Percentiles rank a stretch among this genome's conserved stretches.
Evolutionary conservation across 768 basidiomycete species (phyloP).

Genomic region (Trichaptum fuscoviolaceum): DNA sequence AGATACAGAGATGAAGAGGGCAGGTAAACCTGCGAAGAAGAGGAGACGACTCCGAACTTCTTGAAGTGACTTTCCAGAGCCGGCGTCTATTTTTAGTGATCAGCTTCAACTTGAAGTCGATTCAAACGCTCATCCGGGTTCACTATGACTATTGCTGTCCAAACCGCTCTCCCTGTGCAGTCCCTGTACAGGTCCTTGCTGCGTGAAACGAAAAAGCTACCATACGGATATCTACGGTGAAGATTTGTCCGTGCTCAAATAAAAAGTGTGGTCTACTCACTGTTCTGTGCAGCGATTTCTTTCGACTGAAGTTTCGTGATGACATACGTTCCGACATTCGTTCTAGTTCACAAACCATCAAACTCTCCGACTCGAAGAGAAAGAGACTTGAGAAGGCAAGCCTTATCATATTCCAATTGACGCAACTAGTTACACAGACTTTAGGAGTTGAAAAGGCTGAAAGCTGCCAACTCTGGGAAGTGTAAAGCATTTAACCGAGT

Average conservation of each 20-base stretch:
- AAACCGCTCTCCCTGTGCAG: slow-evolving; percentile 11
- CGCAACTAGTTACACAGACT: slow-evolving; percentile 5
- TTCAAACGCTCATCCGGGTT: neutral
- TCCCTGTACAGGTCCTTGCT: slow-evolving; percentile 36
- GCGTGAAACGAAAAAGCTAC: slow-evolving; percentile 38
- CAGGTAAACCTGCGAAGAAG: neutral
- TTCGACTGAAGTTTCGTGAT: slow-evolving; percentile 51
- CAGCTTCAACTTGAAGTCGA: neutral
- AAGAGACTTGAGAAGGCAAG: slow-evolving; percentile 50
- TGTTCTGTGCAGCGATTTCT: slow-evolving; percentile 49
- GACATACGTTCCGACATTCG: slow-evolving; percentile 47
- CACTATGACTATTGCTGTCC: neutral
- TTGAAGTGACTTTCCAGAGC: neutral
- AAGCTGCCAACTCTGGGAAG: slow-evolving; percentile 48
- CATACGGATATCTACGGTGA: slow-evolving; percentile 43
- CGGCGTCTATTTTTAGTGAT: neutral
- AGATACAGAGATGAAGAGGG: no score
- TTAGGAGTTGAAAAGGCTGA: slow-evolving; percentile 51
- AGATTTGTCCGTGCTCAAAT: neutral
- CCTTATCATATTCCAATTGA: slow-evolving; percentile 2
- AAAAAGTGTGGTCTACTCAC: slow-evolving; percentile 6
- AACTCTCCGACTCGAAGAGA: slow-evolving; percentile 35
- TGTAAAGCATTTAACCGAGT: slow-evolving; percentile 48
- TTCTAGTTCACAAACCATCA: slow-evolving; percentile 21
- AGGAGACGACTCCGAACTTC: no score